A percentile compares a stretch with the other conserved stretches of the same genome.
Conservation (phyloP, 2,329 filamentous ascomycete genomes). For the Zymoseptoria ardabiliae region DNA sequence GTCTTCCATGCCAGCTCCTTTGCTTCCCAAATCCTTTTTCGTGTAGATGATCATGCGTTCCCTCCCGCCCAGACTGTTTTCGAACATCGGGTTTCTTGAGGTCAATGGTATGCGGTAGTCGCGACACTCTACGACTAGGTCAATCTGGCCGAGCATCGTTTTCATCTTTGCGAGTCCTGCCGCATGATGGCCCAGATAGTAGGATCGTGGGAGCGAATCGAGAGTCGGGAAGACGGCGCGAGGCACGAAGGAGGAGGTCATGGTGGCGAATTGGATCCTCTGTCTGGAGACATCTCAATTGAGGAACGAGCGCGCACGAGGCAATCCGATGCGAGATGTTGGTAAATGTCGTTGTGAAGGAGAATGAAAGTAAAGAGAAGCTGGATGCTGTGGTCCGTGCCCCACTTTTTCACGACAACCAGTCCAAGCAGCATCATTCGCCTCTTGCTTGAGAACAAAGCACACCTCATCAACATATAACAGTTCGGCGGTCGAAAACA, state of each 20-base stretch:
- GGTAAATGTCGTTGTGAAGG: not conserved
- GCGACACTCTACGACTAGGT: conserved; percentile 87
- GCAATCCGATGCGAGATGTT: not conserved
- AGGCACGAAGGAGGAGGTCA: conserved; percentile 56
- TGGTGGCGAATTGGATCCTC: conserved; percentile 12
- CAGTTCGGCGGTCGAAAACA: not conserved
- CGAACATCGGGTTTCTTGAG: conserved; percentile 83
- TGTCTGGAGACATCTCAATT: conserved; percentile 13
- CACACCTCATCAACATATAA: not conserved
- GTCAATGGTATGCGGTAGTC: conserved; percentile 87
- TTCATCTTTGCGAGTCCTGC: conserved; percentile 78
- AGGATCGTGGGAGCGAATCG: conserved; percentile 72
- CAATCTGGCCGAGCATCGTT: conserved; percentile 67
- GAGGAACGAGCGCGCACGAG: not conserved
- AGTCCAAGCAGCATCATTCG: not conserved
- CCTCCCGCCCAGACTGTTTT: conserved; percentile 64
- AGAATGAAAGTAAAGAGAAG: not conserved
- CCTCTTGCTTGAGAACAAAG: not conserved
- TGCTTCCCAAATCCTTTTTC: conserved; percentile 67
- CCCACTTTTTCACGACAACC: too few species aligned
- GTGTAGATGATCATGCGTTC: conserved; percentile 83
- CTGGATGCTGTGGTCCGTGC: not conserved
- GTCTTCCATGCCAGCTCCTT: conserved; percentile 27
- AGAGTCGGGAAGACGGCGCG: conserved; percentile 67
- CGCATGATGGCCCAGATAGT: conserved; percentile 90